A percentile compares a stretch with the other conserved stretches of the same genome.
Conservation (phyloP, 2,329 filamentous ascomycete species). For the Aquanectria penicillioides region DNA sequence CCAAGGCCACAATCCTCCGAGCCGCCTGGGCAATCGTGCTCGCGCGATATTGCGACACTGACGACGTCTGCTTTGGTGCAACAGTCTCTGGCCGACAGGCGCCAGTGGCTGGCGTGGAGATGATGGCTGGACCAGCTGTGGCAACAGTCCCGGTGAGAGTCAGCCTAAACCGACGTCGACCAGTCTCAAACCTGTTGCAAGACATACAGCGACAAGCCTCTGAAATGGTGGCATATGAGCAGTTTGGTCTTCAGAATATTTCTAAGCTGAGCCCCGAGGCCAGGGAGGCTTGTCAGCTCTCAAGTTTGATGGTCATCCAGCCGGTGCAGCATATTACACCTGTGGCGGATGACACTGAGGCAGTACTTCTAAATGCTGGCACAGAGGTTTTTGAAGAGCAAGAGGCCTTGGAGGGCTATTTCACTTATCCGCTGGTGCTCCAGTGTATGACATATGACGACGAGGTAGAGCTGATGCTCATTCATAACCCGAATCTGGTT, state of each 20-base stretch:
- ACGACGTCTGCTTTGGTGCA: conserved; percentile 45
- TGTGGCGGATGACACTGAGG: no score
- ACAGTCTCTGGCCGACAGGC: conserved; percentile 38
- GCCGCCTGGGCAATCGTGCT: conserved; percentile 19
- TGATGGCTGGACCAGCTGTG: conserved; percentile 40
- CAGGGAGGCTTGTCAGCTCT: conserved; percentile 37
- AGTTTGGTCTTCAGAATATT: conserved; percentile 44
- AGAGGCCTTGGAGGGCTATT: conserved; percentile 3
- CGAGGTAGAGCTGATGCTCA: not conserved
- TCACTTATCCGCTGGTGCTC: conserved; percentile 2
- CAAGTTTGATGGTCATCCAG: conserved; percentile 45
- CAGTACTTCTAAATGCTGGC: no score
- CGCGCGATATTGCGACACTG: conserved; percentile 8
- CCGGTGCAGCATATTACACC: not conserved
- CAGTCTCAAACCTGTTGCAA: conserved; percentile 52
- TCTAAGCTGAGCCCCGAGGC: conserved; percentile 32
- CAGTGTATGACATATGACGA: not conserved
- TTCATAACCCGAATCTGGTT: conserved; percentile 28
- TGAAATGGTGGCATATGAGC: conserved; percentile 40
- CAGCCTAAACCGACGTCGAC: conserved; percentile 7
- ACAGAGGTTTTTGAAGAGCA: not conserved
- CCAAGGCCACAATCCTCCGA: conserved; percentile 19
- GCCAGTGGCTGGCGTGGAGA: conserved; percentile 35
- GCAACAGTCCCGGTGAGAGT: conserved; percentile 41
- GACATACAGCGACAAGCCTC: conserved; percentile 28